Evolutionary conservation across 2,329 filamentous ascomycete genomes (phyloP).

Genomic region (Geosmithia putterillii): DNA sequence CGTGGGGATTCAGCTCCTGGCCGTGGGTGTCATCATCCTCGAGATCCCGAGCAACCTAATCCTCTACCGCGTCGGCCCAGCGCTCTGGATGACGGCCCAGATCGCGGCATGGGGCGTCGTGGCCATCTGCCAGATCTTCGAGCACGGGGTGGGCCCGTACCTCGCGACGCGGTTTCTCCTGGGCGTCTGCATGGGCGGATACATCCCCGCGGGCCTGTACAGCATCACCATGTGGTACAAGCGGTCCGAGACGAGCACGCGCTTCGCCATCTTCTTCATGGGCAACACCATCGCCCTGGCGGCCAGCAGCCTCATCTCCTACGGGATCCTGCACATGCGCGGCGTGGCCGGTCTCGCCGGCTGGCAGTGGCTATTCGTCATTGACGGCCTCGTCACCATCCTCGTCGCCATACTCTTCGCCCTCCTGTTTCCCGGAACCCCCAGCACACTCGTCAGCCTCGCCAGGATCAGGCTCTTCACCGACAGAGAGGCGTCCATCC

Average conservation of each 20-base stretch:
- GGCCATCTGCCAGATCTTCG: no score
- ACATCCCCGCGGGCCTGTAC: constrained; percentile 38
- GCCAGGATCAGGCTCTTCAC: no score
- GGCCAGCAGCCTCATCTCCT: constrained; percentile 24
- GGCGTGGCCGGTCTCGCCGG: constrained; percentile 32
- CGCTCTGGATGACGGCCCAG: constrained; percentile 37
- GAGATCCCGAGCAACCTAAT: constrained; percentile 14
- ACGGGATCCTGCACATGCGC: constrained; percentile 34
- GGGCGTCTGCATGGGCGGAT: constrained; percentile 39
- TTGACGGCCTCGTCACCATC: constrained; percentile 40
- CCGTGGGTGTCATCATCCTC: constrained; percentile 34
- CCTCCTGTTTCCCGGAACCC: no score
- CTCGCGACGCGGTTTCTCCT: constrained; percentile 37
- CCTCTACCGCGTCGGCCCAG: constrained; percentile 14
- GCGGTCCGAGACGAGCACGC: constrained; percentile 34
- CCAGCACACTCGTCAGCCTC: no score
- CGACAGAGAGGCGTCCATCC: no score
- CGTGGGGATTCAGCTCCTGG: constrained; percentile 30
- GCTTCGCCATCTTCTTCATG: constrained; percentile 42
- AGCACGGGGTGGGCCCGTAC: no score
- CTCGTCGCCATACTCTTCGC: no score
- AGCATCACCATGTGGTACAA: constrained; percentile 45
- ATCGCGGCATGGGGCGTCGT: no score
- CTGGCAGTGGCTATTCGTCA: constrained; percentile 44
- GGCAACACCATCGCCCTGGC: constrained; percentile 38